Evolutionary conservation across 139 green algal genomes (phyloP).

Genomic region (Astrephomene gubernaculifera): DNA sequence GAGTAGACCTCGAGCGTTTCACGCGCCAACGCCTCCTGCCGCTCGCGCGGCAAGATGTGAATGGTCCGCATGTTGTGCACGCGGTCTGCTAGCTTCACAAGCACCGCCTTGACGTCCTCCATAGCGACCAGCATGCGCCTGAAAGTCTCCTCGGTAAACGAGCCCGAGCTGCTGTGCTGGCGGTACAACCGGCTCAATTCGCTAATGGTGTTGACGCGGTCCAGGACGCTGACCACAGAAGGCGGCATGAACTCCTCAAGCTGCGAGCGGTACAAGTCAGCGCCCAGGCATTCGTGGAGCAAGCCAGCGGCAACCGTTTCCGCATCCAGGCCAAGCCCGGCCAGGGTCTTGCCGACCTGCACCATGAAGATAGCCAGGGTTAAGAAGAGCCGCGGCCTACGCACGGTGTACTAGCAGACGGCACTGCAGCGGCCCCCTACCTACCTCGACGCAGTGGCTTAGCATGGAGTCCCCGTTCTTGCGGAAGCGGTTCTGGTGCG

Average conservation of each 20-base stretch:
- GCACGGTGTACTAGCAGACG: not conserved
- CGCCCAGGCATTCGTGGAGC: conserved; percentile 76
- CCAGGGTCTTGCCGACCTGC: conserved; percentile 62
- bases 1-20: conserved; percentile 89
- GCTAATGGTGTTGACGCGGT: conserved; percentile 61
- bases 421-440: not conserved
- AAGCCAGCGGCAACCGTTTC: conserved; percentile 74
- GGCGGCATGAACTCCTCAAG: conserved; percentile 70
- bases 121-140: conserved; percentile 58
- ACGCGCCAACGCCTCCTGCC: conserved; percentile 54
- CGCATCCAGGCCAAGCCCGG: conserved; percentile 74
- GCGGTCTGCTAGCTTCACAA: conserved; percentile 89
- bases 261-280: conserved; percentile 56
- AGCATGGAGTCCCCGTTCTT: conserved; percentile 67
- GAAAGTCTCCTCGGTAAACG: conserved; percentile 55
- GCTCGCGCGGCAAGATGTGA: conserved; percentile 5
- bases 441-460: conserved; percentile 62
- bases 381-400: not conserved
- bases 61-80: conserved; percentile 82
- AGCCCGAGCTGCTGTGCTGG: conserved; percentile 27
- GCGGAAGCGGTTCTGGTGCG: conserved; percentile 62
- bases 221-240: conserved; percentile 61
- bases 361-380: not conserved
- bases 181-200: conserved; percentile 66
- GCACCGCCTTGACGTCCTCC: conserved; percentile 69